Conservation (phyloP, 2,329 filamentous ascomycete species). For the Clonostachys chloroleuca region DNA sequence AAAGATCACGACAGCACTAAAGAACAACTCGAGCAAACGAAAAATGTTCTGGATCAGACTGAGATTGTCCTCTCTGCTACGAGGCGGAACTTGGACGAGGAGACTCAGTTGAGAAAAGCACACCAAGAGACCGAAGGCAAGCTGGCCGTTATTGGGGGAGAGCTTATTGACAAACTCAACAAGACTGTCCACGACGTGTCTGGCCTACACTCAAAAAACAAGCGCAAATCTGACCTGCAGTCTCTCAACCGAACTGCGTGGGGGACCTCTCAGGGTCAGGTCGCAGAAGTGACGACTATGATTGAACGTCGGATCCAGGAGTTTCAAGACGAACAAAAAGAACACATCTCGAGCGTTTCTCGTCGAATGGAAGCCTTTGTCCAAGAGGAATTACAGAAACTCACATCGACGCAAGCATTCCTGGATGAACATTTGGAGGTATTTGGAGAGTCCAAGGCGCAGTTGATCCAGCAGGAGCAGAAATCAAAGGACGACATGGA, state of each 20-base stretch:
- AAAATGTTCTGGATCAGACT: constrained; percentile 79
- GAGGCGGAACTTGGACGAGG: constrained; percentile 70
- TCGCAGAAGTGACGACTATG: constrained; percentile 69
- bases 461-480: constrained; percentile 63
- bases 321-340: constrained; percentile 69
- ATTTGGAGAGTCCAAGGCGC: constrained; percentile 64
- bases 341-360: constrained; percentile 64
- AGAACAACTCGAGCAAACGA: constrained; percentile 70
- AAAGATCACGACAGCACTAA: constrained; percentile 82
- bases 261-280: constrained; percentile 70
- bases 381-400: constrained; percentile 64
- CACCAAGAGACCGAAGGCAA: constrained; percentile 81
- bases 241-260: constrained; percentile 74
- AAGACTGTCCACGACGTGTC: constrained; percentile 77
- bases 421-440: constrained; percentile 63
- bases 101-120: constrained; percentile 74
- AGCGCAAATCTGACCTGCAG: constrained; percentile 80
- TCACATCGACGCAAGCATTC: constrained; percentile 66
- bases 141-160: constrained; percentile 67
- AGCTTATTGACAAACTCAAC: constrained; percentile 73
- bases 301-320: constrained; percentile 72
- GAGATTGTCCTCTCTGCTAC: constrained; percentile 80
- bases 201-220: constrained; percentile 80
- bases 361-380: constrained; percentile 75
- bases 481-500: constrained; percentile 83